phyloP scores from a whole-genome alignment of 345 rosid genomes.

The Syzygium grande region DNA sequence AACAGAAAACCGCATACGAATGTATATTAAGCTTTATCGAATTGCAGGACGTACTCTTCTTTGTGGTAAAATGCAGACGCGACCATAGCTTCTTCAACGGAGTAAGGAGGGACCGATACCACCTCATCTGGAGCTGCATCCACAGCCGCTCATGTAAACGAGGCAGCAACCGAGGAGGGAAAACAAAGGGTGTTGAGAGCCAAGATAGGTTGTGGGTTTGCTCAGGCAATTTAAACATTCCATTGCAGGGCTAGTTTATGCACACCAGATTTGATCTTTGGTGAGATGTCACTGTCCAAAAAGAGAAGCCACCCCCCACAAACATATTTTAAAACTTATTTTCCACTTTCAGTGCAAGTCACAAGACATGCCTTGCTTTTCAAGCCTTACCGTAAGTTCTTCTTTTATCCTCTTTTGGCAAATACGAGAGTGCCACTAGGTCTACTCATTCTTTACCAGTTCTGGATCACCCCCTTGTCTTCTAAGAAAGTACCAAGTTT shows the following conservation, averaged over 20 bases:
- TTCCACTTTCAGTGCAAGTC: not conserved
- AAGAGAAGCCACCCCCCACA: not conserved
- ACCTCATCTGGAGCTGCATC: not conserved
- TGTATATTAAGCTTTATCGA: not conserved
- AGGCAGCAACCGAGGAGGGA: not conserved
- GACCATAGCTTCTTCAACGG: not conserved
- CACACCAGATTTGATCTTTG: conserved; percentile 32
- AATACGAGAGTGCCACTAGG: not conserved
- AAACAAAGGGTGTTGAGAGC: not conserved
- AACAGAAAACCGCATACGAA: not conserved
- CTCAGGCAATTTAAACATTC: conserved; percentile 20
- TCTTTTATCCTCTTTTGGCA: not conserved
- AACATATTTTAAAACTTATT: not conserved
- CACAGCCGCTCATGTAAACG: not conserved
- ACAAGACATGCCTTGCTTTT: not conserved
- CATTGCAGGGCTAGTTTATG: conserved; percentile 32
- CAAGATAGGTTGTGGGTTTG: conserved; percentile 8
- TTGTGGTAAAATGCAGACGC: not conserved
- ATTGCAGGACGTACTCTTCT: not conserved
- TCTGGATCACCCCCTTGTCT: conserved; percentile 14
- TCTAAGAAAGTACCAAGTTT: conserved; percentile 6
- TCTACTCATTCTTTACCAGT: not conserved
- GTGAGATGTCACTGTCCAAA: conserved; percentile 46
- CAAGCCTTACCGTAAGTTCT: not conserved
- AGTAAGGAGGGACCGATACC: not conserved